Evolutionary conservation across 1,284 basidiomycete species (phyloP).

Genomic region (Wallemia hederae): DNA sequence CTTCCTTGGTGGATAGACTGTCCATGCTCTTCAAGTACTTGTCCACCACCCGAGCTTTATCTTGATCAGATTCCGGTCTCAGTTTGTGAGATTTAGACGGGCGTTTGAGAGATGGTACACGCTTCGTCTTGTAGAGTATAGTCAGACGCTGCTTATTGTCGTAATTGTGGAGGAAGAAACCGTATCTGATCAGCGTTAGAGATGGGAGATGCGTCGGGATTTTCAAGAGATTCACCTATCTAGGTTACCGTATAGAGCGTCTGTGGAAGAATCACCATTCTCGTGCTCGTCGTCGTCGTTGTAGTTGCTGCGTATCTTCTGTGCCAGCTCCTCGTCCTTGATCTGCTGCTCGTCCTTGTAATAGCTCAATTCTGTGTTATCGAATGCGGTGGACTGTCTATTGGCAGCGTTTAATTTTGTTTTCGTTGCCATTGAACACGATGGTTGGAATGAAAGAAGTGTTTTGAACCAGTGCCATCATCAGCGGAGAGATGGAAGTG

Average conservation of each 20-base stretch:
- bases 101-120: not conserved
- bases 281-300: not conserved
- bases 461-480: not conserved
- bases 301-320: slow-evolving; percentile 4
- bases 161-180: not conserved
- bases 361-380: slow-evolving; percentile 2
- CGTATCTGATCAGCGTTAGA: not conserved
- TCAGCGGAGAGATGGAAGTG: not conserved
- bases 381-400: not conserved
- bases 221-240: not conserved
- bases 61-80: slow-evolving; percentile 5
- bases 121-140: not conserved
- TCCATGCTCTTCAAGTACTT: not conserved
- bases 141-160: not conserved
- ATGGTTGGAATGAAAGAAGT: not conserved
- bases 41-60: not conserved
- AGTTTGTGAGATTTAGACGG: slow-evolving; percentile 4
- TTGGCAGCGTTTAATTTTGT: not conserved
- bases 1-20: slow-evolving; percentile 24
- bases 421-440: not conserved
- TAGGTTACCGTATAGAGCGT: not conserved
- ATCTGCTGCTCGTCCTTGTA: not conserved
- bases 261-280: not conserved
- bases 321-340: slow-evolving; percentile 5
- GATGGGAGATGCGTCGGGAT: not conserved